Conservation (phyloP, 139 green algal genomes). For the Auxenochlorella pyrenoidosa region DNA sequence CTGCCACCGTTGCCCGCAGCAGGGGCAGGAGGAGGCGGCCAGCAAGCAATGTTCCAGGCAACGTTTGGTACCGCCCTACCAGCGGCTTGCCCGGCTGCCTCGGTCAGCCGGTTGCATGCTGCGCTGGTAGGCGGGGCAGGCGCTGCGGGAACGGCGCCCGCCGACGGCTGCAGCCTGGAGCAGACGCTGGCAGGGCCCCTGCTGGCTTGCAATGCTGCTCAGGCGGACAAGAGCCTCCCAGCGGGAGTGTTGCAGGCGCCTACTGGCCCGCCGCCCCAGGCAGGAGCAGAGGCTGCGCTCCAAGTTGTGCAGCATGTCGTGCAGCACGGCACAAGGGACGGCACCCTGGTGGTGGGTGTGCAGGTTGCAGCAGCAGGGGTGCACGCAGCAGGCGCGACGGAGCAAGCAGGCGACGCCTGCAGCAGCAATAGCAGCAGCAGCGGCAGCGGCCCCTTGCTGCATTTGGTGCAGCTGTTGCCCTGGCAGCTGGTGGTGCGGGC, state of each 20-base stretch:
- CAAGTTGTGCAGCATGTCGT: slow-evolving; percentile 22
- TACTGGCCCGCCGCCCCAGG: background rate
- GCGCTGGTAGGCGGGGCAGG: background rate
- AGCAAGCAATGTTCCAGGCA: background rate
- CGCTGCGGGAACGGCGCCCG: background rate
- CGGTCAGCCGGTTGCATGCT: background rate
- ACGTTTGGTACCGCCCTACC: background rate
- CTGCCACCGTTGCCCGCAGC: background rate
- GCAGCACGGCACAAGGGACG: background rate
- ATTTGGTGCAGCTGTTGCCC: slow-evolving; percentile 80
- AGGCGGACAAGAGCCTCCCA: background rate
- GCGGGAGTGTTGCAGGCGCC: background rate
- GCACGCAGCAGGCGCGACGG: slow-evolving; percentile 34
- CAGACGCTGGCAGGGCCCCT: background rate
- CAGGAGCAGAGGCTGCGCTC: slow-evolving; percentile 35
- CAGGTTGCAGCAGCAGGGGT: slow-evolving; percentile 35
- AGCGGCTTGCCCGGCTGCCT: background rate
- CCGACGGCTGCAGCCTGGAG: background rate
- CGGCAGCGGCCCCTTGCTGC: slow-evolving; percentile 44
- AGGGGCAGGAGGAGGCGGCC: slow-evolving; percentile 13
- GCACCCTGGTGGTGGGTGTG: slow-evolving; percentile 40
- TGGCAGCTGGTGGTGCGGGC: slow-evolving; percentile 83
- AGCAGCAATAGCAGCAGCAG: background rate
- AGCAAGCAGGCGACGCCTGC: background rate
- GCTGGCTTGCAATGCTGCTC: background rate